These are phyloP conservation scores for Rubia peregrina DNA, from an alignment of 305 asterid genomes.

Conservation along the genomic window DNA sequence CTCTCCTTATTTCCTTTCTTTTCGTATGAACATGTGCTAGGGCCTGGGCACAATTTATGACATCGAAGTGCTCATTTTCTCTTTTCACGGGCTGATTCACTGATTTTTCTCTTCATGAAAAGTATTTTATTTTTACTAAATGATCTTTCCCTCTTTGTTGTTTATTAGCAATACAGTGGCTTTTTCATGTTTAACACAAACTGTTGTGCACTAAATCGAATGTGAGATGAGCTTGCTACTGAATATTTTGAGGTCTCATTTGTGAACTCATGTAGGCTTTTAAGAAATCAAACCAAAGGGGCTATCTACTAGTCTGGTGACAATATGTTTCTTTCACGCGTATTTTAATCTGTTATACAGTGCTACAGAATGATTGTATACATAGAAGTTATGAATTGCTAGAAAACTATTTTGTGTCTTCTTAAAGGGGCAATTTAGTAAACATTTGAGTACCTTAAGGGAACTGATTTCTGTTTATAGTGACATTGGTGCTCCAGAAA, in stretches of 20 bases:
- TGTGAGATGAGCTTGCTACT: not conserved
- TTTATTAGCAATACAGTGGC: not conserved
- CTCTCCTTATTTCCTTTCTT: not conserved
- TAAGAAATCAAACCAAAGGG: not conserved
- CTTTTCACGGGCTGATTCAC: slow-evolving; percentile 6
- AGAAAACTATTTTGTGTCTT: not conserved
- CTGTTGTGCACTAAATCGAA: not conserved
- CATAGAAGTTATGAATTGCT: slow-evolving; percentile 5
- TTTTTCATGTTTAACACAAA: not conserved
- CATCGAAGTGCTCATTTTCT: not conserved
- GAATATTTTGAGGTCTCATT: not conserved
- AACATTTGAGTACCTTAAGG: not conserved
- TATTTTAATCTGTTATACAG: not conserved
- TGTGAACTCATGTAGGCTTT: not conserved
- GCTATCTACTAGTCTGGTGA: not conserved
- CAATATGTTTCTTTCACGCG: not conserved
- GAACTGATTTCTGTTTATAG: not conserved
- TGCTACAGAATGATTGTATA: not conserved
- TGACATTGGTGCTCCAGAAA: not conserved
- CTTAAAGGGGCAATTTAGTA: not conserved
- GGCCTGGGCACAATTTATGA: not conserved
- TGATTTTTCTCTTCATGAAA: slow-evolving; percentile 1
- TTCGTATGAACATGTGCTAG: not conserved
- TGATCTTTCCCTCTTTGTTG: not conserved
- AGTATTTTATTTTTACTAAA: not conserved